phyloP scores from a whole-genome alignment of 306 rosid species.

The Casuarina glauca region DNA sequence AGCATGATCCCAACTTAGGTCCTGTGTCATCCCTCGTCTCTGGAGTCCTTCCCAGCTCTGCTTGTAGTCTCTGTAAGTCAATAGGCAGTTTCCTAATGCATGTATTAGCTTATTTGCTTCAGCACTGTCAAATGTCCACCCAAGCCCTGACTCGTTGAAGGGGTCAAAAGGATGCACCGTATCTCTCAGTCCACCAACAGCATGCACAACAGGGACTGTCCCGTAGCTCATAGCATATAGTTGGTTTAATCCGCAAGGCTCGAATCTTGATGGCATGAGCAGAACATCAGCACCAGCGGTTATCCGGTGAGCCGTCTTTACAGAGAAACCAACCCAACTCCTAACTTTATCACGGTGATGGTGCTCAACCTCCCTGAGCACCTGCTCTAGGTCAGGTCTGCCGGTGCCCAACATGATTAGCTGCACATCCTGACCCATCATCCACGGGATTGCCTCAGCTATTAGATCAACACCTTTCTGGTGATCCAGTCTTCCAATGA shows the following conservation, averaged over 20 bases:
- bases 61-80: conserved; percentile 67
- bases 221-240: conserved; percentile 94
- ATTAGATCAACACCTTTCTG: conserved; percentile 95
- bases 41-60: conserved; percentile 97
- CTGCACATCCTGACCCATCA: conserved; percentile 82
- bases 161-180: conserved; percentile 83
- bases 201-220: conserved; percentile 92
- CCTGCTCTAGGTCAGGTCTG: conserved; percentile 72
- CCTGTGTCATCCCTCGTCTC: conserved; percentile 83
- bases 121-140: conserved; percentile 89
- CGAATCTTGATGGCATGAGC: conserved; percentile 97
- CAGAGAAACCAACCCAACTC: conserved; percentile 96
- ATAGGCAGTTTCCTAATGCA: conserved; percentile 75
- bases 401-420: conserved; percentile 90
- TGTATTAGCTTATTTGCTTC: conserved; percentile 60
- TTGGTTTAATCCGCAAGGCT: conserved; percentile 96
- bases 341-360: conserved; percentile 56
- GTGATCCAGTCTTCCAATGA: conserved; percentile 84
- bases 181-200: conserved; percentile 89
- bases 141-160: conserved; percentile 66
- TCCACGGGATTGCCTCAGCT: conserved; percentile 88
- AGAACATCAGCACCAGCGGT: conserved; percentile 87
- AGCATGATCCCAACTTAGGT: conserved; percentile 92
- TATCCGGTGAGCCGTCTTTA: conserved; percentile 83
- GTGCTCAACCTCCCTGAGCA: conserved; percentile 58